Evolutionary conservation across 371 early-diverging fungal species (phyloP), one percentile per base, ranked within the genome.

Genomic region (Lichtheimia ornata): DNA sequence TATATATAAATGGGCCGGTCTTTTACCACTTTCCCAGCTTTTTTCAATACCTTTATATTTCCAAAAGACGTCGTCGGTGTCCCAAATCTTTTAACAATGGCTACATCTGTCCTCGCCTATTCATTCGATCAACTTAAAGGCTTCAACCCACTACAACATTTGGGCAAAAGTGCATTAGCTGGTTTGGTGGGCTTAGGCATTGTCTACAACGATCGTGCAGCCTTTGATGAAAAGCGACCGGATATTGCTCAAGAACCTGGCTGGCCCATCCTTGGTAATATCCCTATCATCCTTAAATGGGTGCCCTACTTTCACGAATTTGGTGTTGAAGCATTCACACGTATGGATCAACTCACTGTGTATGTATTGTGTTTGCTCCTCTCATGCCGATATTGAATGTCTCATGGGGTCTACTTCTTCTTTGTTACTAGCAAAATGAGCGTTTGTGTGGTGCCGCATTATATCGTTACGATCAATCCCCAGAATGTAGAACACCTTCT

Each of bases 401-500:
- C 17, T 52, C 7, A 14, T 54, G 40, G 30, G 41, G 5, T 53
- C 15, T 3, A 52, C 28, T 52, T 52, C 13, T 15, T 30, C 13
- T 15, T 30, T 41, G 25, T n/a, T 22, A 47, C 3, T 55, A 70
- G 69, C 45, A 61, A 61, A 20, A 52, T 63, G 56, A 65, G 66
- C 25, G 66, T 56, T 41, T 59, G 56, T 6, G 61, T 66, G 17
- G 62, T 66, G 18, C 71, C 71, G 5, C 50, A 53, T 13, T 58
- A 61, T 15, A 59, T 71, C 51, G 65, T 47, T 14, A 71, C 71
- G 7, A 61, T 64, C 25, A 59, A 71, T 22, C 71, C 71, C 5
- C 42, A 53, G 22, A 67, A 64, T 43, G 67, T 71, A 12, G 71
- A 71, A 42, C 65, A 71, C 55, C 51, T 71, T 17, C 60, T 71